These are phyloP conservation scores for Smallanthus sonchifolius DNA, from an alignment of 129 eudicot species.

Conservation along the genomic window DNA sequence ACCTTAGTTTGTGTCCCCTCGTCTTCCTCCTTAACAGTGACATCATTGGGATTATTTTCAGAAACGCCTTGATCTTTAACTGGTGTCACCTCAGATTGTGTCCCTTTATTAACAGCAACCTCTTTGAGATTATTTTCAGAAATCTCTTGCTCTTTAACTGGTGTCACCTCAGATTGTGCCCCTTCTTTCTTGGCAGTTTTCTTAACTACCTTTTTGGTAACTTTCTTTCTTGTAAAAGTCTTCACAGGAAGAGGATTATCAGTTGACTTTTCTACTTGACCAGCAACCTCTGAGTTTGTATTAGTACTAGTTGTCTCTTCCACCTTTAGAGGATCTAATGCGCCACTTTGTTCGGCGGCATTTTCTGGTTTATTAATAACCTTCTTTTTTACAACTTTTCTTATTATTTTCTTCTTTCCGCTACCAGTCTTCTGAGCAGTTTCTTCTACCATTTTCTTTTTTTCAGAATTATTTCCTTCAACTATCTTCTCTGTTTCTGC, in stretches of 20 bases:
- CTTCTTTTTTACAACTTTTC: slow-evolving; percentile 71
- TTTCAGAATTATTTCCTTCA: slow-evolving; percentile 30
- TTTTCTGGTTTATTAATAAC: slow-evolving; percentile 41
- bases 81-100: slow-evolving; percentile 17
- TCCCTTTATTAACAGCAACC: slow-evolving; percentile 22
- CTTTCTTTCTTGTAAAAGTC: slow-evolving; percentile 52
- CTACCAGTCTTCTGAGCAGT: slow-evolving; percentile 34
- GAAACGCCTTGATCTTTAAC: slow-evolving; percentile 43
- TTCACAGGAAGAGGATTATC: slow-evolving; percentile 38
- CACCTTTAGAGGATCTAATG: slow-evolving; percentile 27
- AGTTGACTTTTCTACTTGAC: slow-evolving; percentile 41
- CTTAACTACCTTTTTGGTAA: slow-evolving; percentile 43
- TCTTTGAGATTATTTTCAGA: slow-evolving; percentile 38
- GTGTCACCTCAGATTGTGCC: slow-evolving; percentile 28
- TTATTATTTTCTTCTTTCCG: slow-evolving; percentile 71
- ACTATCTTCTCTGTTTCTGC: slow-evolving; percentile 37
- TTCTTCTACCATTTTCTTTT: slow-evolving; percentile 34
- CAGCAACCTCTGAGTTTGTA: slow-evolving; percentile 30
- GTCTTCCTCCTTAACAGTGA: slow-evolving; percentile 37
- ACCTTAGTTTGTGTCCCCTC: slow-evolving; percentile 5
- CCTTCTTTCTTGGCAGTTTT: slow-evolving; percentile 32
- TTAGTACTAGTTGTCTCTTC: slow-evolving; percentile 23
- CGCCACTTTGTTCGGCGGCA: slow-evolving; percentile 31
- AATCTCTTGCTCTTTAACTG: slow-evolving; percentile 43
- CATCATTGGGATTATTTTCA: slow-evolving; percentile 36